phyloP scores from a whole-genome alignment of 2,329 filamentous ascomycete genomes.

The Aspergillus proliferans region DNA sequence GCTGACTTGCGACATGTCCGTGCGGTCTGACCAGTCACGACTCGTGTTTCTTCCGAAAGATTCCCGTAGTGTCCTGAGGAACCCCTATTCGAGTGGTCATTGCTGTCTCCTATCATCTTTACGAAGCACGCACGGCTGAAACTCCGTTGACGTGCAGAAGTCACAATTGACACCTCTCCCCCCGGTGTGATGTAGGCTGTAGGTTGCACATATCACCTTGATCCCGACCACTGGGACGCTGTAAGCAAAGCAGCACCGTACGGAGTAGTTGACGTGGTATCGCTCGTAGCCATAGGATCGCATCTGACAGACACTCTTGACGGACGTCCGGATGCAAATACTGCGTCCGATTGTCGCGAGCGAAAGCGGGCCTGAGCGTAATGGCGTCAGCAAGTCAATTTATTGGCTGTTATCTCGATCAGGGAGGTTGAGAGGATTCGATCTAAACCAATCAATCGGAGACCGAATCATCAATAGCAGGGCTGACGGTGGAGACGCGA shows the following conservation, averaged over 20 bases:
- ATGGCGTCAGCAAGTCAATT: neutral
- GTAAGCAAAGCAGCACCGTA: neutral
- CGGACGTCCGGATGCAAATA: neutral
- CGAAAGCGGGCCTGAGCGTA: neutral
- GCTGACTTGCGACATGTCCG: slow-evolving; percentile 11
- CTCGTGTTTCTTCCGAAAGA: neutral
- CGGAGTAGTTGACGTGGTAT: neutral
- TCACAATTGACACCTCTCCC: too few species aligned
- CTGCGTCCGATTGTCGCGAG: too few species aligned
- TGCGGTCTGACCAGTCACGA: neutral
- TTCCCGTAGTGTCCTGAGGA: neutral
- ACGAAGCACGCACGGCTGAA: too few species aligned
- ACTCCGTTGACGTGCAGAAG: too few species aligned
- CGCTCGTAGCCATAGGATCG: neutral
- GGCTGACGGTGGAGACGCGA: neutral
- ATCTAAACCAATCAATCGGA: neutral
- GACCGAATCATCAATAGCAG: neutral
- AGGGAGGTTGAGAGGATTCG: neutral
- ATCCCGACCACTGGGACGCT: too few species aligned
- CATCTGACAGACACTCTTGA: neutral
- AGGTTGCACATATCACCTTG: too few species aligned
- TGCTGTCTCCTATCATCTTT: too few species aligned
- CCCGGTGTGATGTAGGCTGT: too few species aligned
- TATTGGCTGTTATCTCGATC: neutral
- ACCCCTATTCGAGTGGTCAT: neutral